phyloP scores from a whole-genome alignment of 768 basidiomycete genomes.

The Hericium alpestre region DNA sequence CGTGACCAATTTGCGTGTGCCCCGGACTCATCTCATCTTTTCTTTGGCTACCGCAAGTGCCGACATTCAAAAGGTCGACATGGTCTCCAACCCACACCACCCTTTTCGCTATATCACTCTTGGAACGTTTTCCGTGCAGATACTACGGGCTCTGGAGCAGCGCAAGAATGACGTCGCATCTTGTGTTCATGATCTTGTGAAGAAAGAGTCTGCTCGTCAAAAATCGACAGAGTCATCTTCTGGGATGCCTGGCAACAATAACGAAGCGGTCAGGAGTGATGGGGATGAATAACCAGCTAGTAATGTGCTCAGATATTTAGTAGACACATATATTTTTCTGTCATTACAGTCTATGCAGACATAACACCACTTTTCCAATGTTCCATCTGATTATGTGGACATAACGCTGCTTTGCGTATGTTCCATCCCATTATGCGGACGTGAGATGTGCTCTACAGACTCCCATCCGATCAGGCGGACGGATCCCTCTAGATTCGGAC shows the following conservation, averaged over 20 bases:
- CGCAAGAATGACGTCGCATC: background rate
- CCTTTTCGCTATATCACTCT: background rate
- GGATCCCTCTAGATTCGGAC: background rate
- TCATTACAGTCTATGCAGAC: background rate
- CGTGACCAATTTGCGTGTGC: background rate
- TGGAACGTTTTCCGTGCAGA: background rate
- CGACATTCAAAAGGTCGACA: background rate
- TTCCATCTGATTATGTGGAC: background rate
- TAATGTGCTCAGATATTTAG: background rate
- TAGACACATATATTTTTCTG: background rate
- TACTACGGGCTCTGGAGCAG: background rate
- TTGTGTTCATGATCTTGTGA: background rate
- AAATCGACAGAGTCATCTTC: too few species aligned
- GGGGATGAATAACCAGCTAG: background rate
- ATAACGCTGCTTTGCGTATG: too few species aligned
- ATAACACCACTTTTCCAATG: background rate
- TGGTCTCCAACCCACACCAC: background rate
- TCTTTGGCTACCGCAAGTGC: background rate
- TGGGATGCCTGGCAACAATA: background rate
- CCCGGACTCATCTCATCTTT: background rate
- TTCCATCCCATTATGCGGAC: background rate
- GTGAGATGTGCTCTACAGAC: background rate
- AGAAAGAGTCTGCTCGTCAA: too few species aligned
- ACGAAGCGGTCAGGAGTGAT: background rate
- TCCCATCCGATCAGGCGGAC: background rate